Evolutionary conservation across 2,329 filamentous ascomycete species (phyloP), one percentile per base, ranked within the genome.

Genomic region (Aureobasidium sp.): DNA sequence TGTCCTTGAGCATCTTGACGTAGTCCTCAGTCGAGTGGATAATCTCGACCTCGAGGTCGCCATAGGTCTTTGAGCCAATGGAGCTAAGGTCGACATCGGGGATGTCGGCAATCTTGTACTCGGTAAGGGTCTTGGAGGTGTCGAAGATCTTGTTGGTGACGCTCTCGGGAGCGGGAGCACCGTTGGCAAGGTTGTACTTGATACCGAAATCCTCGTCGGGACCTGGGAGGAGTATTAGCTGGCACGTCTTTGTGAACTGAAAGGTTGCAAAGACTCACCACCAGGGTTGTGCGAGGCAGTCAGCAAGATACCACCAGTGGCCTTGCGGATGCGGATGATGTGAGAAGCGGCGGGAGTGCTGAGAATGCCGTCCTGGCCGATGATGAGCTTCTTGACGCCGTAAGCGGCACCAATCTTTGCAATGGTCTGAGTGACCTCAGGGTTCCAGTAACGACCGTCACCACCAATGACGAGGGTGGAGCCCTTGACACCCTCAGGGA

Each of bases 141-240:
- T 93, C 90, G 79, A 85, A 97, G 75, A 99, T 97, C 81, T 96
- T 96, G 86, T 99, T 95, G 68, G 94, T 99, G 67, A 99, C 90
- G 60, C 89, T 88, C 77, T 99, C 94, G 63, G 94, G 94, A 62
- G 94, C 94, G 47, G 94, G 94, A 62, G 92, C 94, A 70, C 94
- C 94, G 73, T 99, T 97, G 75, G 91, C 82, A 63, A 99, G 83
- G 83, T 99, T 99, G 85, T 99, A 99, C 81, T 99, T 99, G 86
- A 99, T 99, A 69, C 94, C 94, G 71, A 99, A 99, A 78, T 99
- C 94, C 74, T 94, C 89, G 69, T 85, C 88, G 65, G 94, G 94
- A 57, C 92, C 91, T 96, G 69, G 5, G 50, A 52, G 44, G 30
- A 34, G 29, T 61, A 32, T 53, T 30, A 45, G 39, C 52, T 50